These are phyloP conservation scores for Lagenidium sp. DNA, from an alignment of 352 stramenopile genomes.

Conservation along the genomic window DNA sequence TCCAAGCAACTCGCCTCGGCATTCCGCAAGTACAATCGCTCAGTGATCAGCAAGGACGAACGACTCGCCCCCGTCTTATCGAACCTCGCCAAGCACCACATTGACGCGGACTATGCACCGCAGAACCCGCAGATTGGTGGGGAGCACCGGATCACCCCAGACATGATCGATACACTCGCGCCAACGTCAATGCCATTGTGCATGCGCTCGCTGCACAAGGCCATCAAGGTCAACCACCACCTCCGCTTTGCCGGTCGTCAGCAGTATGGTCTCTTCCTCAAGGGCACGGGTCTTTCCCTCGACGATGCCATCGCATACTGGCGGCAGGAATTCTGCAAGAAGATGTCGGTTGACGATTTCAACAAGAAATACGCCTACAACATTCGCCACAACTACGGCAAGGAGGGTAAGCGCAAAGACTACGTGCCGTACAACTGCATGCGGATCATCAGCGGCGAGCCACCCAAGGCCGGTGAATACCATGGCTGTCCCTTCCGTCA, in stretches of 20 bases:
- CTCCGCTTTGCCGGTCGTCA: constrained; percentile 95
- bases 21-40: constrained; percentile 84
- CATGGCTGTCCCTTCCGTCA: constrained; percentile 98
- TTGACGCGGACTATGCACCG: constrained; percentile 83
- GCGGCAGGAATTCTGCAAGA: constrained; percentile 90
- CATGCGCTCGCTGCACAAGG: constrained; percentile 94
- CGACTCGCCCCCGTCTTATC: constrained; percentile 91
- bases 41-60: constrained; percentile 87
- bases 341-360: constrained; percentile 96
- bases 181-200: constrained; percentile 95
- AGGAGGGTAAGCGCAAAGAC: constrained; percentile 97
- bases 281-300: constrained; percentile 93
- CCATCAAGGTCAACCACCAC: constrained; percentile 93
- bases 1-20: constrained; percentile 88
- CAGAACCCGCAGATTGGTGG: constrained; percentile 21
- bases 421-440: constrained; percentile 96
- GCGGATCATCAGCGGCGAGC: constrained; percentile 96
- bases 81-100: constrained; percentile 96
- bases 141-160: constrained; percentile 73
- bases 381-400: constrained; percentile 99
- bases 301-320: constrained; percentile 97
- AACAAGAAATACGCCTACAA: constrained; percentile 99
- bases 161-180: constrained; percentile 89
- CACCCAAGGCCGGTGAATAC: constrained; percentile 91
- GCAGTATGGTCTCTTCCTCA: constrained; percentile 99